Percentiles rank a stretch among this genome's conserved stretches.
Evolutionary conservation across 2,329 filamentous ascomycete species (phyloP).

Genomic region (Venturia nashicola): DNA sequence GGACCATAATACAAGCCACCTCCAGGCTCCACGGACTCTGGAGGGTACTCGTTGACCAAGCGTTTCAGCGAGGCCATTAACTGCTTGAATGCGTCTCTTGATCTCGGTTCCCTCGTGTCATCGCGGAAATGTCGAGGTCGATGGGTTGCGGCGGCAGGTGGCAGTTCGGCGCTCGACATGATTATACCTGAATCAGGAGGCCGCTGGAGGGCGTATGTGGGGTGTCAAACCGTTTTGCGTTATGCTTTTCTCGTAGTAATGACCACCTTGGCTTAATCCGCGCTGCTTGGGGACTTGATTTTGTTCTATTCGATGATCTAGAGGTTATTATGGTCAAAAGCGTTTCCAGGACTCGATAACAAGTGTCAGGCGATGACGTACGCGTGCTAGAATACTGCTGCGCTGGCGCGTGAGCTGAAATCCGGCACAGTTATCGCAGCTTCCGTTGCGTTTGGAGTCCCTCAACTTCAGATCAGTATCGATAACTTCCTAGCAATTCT

Average conservation of each 20-base stretch:
- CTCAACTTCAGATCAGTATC: background rate
- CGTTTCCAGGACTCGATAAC: background rate
- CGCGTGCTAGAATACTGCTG: background rate
- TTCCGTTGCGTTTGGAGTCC: background rate
- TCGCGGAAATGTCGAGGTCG: constrained; percentile 29
- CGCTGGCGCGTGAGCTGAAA: background rate
- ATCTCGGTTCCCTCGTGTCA: constrained; percentile 21
- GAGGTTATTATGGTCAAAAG: background rate
- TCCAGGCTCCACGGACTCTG: constrained; percentile 31
- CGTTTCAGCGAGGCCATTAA: constrained; percentile 37
- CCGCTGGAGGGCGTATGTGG: background rate
- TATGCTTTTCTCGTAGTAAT: no score
- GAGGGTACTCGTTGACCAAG: constrained; percentile 35
- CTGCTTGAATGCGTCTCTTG: constrained; percentile 36
- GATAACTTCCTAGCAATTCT: background rate
- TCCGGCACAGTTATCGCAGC: background rate
- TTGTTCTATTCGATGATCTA: background rate
- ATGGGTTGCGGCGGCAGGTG: background rate
- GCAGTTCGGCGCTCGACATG: background rate
- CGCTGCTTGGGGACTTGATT: background rate
- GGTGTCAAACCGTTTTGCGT: background rate
- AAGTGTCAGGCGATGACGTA: background rate
- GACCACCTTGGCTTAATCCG: background rate
- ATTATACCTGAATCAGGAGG: background rate
- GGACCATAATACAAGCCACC: constrained; percentile 40